Base-by-base conservation (phyloP, 352 stramenopile genomes). In the Thalassiosira livingstoniorum region DNA sequence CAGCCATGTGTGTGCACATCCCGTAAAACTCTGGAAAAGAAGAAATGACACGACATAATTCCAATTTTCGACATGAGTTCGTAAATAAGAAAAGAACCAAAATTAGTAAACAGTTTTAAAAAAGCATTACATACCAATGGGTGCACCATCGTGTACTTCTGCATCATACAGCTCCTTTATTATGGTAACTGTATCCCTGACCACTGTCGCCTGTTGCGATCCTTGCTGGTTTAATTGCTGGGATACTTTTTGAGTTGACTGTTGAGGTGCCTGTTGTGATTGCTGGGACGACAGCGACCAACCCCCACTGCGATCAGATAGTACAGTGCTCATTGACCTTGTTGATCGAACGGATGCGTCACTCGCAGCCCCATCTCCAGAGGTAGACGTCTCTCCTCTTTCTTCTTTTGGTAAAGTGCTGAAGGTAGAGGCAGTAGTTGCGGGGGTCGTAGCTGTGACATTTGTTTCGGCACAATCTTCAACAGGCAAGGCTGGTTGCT, bases 1-100 rank as follows among this genome's bases (percentile, higher is more conserved):
- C 88, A n/a, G 88, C 88, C 88, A 93, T 93, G 70, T 93, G 88
- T 2, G 88, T 93, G 55, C 86, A 89, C 80, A 93, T 88, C 13
- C 88, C 88, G 57, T 82, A 91, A 63, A 93, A 93, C 58, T 90
- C 70, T 74, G 58, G 27, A 23, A 18, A 37, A 34, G 37, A 31
- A 2, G n/a, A n/a, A n/a, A n/a, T n/a, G n/a, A n/a, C n/a, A 34
- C 34, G 1, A 4, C n/a, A 29, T 70, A 35, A 2, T 39, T 39
- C 15, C 13, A 55, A 31, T 10, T 23, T 57, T 1, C 15, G 39
- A 47, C 4, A n/a, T 2, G 15, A 54, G 43, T 32, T 2, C 18
- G 18, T 32, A 61, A 13, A 32, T 27, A 15, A 61, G 4, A 25
- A 61, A 25, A 61, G 25, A 35, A 15, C 2, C 5, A 2, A 31